Percentiles rank a stretch among this genome's conserved stretches.
These are phyloP conservation scores for Phytophthora capsici DNA, from an alignment of 352 stramenopile genomes.

Conservation along the genomic window DNA sequence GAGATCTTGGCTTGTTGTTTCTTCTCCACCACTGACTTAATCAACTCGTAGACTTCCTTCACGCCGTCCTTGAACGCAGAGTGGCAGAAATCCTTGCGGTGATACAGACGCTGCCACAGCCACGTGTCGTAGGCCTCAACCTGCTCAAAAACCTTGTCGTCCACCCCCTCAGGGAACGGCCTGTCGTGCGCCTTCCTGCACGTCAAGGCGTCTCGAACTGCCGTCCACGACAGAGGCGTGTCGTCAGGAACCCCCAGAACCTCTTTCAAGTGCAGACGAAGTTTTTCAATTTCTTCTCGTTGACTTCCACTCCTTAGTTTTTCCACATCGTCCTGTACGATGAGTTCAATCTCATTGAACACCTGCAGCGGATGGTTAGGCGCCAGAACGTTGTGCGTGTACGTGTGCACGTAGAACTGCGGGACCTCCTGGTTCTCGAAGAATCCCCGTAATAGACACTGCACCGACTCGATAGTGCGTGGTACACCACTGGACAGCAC, in stretches of 20 bases:
- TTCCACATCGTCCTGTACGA: slow-evolving; percentile 66
- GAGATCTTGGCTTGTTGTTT: slow-evolving; percentile 57
- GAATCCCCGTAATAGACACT: slow-evolving; percentile 76
- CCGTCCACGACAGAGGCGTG: slow-evolving; percentile 72
- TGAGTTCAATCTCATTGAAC: slow-evolving; percentile 75
- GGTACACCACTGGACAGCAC: slow-evolving; percentile 81
- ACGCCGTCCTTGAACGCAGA: slow-evolving; percentile 70
- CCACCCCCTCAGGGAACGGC: slow-evolving; percentile 74
- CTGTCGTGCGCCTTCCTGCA: slow-evolving; percentile 67
- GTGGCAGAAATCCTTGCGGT: slow-evolving; percentile 63
- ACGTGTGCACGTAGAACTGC: slow-evolving; percentile 68
- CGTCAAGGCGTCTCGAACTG: slow-evolving; percentile 70
- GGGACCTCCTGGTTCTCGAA: slow-evolving; percentile 45
- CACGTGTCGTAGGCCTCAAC: slow-evolving; percentile 78
- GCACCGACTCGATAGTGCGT: slow-evolving; percentile 79
- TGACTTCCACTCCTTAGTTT: slow-evolving; percentile 33
- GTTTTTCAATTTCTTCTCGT: slow-evolving; percentile 42
- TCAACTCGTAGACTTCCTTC: slow-evolving; percentile 57
- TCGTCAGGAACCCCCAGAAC: slow-evolving; percentile 55
- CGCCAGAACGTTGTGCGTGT: slow-evolving; percentile 69
- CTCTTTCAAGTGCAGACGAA: slow-evolving; percentile 43
- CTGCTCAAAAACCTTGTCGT: slow-evolving; percentile 59
- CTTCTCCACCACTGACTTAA: slow-evolving; percentile 52
- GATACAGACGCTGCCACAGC: slow-evolving; percentile 85
- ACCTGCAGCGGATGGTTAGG: slow-evolving; percentile 65